These are phyloP conservation scores for Paraphaeosphaeria minitans DNA, from an alignment of 2,329 filamentous ascomycete genomes.

Conservation along the genomic window DNA sequence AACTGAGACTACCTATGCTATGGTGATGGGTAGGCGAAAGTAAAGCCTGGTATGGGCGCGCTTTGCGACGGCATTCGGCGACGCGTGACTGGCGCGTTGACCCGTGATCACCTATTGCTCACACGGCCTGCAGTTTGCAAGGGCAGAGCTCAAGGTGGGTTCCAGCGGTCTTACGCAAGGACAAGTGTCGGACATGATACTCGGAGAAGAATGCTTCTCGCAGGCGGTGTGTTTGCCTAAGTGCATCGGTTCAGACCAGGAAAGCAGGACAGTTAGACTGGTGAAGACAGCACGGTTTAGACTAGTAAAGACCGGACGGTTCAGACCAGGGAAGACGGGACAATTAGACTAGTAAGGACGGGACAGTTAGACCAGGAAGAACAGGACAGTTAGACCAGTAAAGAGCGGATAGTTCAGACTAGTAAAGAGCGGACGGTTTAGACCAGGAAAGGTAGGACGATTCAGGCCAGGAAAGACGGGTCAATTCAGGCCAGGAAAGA, in stretches of 20 bases:
- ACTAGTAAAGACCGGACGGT: background rate
- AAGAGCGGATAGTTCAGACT: too few relatives aligned
- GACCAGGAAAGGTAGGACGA: too few relatives aligned
- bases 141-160: background rate
- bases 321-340: too few relatives aligned
- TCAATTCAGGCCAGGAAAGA: too few relatives aligned
- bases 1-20: background rate
- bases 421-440: too few relatives aligned
- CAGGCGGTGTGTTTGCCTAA: background rate
- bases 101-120: background rate
- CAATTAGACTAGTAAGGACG: too few relatives aligned
- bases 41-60: background rate
- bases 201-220: background rate
- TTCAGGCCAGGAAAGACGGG: too few relatives aligned
- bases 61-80: background rate
- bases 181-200: background rate
- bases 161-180: background rate
- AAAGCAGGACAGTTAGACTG: too few relatives aligned
- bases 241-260: background rate
- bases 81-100: background rate
- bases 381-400: too few relatives aligned
- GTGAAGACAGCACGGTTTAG: too few relatives aligned
- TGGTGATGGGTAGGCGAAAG: background rate
- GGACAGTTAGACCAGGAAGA: too few relatives aligned
- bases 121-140: background rate